These are phyloP conservation scores for Eucalyptus melliodora DNA, from an alignment of 345 rosid species.

Conservation along the genomic window DNA sequence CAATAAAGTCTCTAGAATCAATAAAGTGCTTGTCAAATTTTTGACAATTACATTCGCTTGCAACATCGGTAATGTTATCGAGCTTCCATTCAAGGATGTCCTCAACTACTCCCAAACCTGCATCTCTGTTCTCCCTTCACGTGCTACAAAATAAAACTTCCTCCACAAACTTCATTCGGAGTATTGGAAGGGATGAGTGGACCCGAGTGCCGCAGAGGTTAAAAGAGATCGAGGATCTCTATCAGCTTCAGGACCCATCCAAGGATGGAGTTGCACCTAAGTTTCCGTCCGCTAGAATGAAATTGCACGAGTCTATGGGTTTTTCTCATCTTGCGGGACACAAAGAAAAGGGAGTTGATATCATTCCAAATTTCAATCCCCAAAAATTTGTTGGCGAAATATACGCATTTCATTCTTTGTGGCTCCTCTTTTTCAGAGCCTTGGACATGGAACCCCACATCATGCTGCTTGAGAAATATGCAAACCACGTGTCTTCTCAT, in stretches of 20 bases:
- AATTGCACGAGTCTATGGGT: slow-evolving; percentile 45
- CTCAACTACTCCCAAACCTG: slow-evolving; percentile 86
- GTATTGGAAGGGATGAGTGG: slow-evolving; percentile 65
- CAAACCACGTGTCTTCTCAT: neutral
- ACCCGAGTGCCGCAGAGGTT: slow-evolving; percentile 42
- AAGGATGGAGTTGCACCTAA: slow-evolving; percentile 56
- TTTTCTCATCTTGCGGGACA: slow-evolving; percentile 3
- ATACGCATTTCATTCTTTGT: neutral
- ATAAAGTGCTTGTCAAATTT: neutral
- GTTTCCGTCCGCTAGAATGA: slow-evolving; percentile 73
- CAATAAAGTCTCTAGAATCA: neutral
- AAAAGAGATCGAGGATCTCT: slow-evolving; percentile 43
- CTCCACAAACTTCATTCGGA: slow-evolving; percentile 38
- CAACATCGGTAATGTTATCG: slow-evolving; percentile 71
- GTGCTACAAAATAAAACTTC: slow-evolving; percentile 58
- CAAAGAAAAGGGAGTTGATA: neutral
- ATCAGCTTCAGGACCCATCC: slow-evolving; percentile 47
- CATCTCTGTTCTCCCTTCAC: slow-evolving; percentile 60
- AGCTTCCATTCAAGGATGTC: slow-evolving; percentile 80
- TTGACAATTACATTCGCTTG: slow-evolving; percentile 13
- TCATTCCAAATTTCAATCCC: neutral
- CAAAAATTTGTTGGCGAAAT: neutral
- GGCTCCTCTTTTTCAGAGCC: neutral
- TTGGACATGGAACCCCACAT: neutral
- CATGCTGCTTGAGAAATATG: neutral